Evolutionary conservation across 2,329 filamentous ascomycete species (phyloP), one percentile per base, ranked within the genome.

Genomic region (Colletotrichum salicis): DNA sequence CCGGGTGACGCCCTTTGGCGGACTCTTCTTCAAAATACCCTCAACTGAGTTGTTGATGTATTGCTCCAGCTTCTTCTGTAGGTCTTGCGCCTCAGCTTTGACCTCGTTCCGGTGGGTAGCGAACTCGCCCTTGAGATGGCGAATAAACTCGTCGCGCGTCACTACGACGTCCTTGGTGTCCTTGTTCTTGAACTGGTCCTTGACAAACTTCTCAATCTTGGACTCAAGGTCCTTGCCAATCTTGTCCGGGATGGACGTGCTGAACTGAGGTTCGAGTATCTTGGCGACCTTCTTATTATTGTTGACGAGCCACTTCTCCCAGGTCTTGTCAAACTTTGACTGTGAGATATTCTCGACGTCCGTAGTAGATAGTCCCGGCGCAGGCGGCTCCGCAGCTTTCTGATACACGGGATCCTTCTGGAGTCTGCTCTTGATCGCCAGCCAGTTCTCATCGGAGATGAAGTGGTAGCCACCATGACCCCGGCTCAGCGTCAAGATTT

Each of bases 291-390:
- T 80, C 61, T 81, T 79, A 15, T 86, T 78, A 77, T 91, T 91
- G 22, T 83, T 83, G 52, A 80, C 81, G 33, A 89, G 77, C 86
- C 88, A 91, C 0, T 81, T 80, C 24, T 86, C 82, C 88, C 88
- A 91, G 4, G 83, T 80, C 48, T 70, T 80, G 1, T 81, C 79
- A 52, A 84, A 75, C 35, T 80, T 80, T 6, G 74, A 70, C 59
- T 81, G 76, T 3, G 84, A 71, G 3, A 78, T 76, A 27, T 48
- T 58, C 29, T 78, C 74, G 5, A 81, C 75, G 1, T 79, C 76
- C 1, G 79, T 73, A 4, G 73, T 72, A 0, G 76, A 71, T 52
- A 55, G 29, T 5, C 69, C 69, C 13, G 65, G 59, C 22, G 37
- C 15, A 10, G 59, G 59, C 77, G 77, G n/a, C 82, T 73, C 45